These are phyloP conservation scores for Hygrocybe punicea DNA, from an alignment of 768 basidiomycete genomes.

Conservation along the genomic window DNA sequence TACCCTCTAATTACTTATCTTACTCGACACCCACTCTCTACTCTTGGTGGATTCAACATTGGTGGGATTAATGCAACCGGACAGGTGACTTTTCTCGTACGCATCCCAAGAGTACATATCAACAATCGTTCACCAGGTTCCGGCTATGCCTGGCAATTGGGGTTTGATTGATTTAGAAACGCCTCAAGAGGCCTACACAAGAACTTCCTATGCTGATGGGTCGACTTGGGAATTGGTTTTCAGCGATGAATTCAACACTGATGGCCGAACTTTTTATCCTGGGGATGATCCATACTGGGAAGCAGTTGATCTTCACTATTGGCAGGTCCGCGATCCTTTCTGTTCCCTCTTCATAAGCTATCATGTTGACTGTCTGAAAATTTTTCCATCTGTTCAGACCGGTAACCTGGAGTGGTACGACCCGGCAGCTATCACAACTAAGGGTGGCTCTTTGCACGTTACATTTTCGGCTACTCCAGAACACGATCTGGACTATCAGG, in stretches of 20 bases:
- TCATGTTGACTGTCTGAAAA: neutral
- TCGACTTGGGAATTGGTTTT: conserved; percentile 67
- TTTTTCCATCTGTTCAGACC: conserved; percentile 38
- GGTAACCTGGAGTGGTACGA: conserved; percentile 88
- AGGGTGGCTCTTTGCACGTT: conserved; percentile 69
- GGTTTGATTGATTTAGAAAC: conserved; percentile 78
- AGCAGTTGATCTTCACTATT: conserved; percentile 77
- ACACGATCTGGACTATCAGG: conserved; percentile 70
- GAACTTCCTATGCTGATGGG: conserved; percentile 51
- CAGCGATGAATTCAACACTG: conserved; percentile 83
- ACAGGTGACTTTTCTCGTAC: conserved; percentile 43
- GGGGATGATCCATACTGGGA: conserved; percentile 93
- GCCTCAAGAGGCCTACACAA: conserved; percentile 54
- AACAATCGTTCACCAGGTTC: conserved; percentile 40
- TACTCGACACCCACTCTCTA: conserved; percentile 42
- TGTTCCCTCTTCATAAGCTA: neutral
- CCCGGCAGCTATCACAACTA: conserved; percentile 72
- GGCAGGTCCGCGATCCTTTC: conserved; percentile 47
- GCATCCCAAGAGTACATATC: neutral
- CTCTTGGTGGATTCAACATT: conserved; percentile 62
- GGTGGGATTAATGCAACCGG: conserved; percentile 77
- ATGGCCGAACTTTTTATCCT: conserved; percentile 77
- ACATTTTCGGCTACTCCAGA: conserved; percentile 63
- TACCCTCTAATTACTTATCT: conserved; percentile 63
- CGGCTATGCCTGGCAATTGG: conserved; percentile 57